These are phyloP conservation scores for Sphaerulina musiva DNA, from an alignment of 2,329 filamentous ascomycete genomes.

Conservation along the genomic window DNA sequence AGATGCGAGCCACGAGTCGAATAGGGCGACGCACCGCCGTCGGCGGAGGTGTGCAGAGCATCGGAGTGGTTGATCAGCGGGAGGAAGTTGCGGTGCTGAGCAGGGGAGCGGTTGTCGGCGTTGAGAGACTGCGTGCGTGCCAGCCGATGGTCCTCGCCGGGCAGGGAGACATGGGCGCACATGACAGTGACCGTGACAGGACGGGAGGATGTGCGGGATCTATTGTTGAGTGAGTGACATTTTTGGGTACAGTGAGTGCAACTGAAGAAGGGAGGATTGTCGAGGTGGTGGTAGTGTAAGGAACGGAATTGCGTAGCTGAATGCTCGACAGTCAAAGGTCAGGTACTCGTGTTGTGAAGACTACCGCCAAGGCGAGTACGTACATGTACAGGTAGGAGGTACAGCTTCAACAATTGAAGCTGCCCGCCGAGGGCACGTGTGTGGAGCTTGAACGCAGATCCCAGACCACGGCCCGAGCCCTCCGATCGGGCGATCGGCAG, in stretches of 20 bases:
- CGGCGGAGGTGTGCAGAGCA: slow-evolving; percentile 9
- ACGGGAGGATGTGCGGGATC: neutral
- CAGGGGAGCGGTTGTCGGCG: neutral
- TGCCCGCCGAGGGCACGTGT: no score
- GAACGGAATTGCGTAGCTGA: no score
- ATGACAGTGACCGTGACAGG: neutral
- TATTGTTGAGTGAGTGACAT: slow-evolving; percentile 1
- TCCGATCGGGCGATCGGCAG: no score
- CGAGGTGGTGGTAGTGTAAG: no score
- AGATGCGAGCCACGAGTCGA: slow-evolving; percentile 43
- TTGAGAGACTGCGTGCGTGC: slow-evolving; percentile 8
- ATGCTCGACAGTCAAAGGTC: no score
- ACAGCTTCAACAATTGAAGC: no score
- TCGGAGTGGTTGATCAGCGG: slow-evolving; percentile 29
- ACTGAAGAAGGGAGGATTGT: neutral
- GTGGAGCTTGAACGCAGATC: no score
- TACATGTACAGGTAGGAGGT: no score
- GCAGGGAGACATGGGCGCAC: slow-evolving; percentile 5
- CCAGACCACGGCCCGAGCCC: no score
- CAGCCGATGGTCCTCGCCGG: slow-evolving; percentile 1
- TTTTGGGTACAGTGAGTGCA: neutral
- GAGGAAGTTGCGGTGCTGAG: slow-evolving; percentile 34
- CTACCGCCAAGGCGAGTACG: no score
- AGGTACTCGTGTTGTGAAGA: no score
- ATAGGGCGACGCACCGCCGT: slow-evolving; percentile 32